A percentile compares a stretch with the other conserved stretches of the same genome.
Evolutionary conservation across 495 filamentous ascomycete genomes (phyloP).

Genomic region (Sporormia fimetaria): DNA sequence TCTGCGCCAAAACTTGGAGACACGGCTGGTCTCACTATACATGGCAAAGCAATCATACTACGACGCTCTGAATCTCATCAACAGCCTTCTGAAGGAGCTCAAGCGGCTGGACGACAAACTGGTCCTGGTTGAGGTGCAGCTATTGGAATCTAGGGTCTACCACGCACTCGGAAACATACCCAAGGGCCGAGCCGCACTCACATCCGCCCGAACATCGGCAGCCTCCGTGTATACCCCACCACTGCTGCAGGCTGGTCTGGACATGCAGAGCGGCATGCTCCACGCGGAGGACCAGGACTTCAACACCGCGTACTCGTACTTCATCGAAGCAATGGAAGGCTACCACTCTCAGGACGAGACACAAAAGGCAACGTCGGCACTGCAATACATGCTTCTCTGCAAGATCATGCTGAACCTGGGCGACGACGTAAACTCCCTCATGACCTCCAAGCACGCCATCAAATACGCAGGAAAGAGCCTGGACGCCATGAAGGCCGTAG

Average conservation of each 20-base stretch:
- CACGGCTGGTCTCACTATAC: constrained; percentile 81
- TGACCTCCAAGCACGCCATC: constrained; percentile 87
- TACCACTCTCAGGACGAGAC: constrained; percentile 87
- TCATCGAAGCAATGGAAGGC: constrained; percentile 95
- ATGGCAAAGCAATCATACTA: constrained; percentile 96
- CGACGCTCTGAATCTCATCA: constrained; percentile 92
- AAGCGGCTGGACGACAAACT: constrained; percentile 98
- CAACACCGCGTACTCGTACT: constrained; percentile 96
- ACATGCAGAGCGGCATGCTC: constrained; percentile 98
- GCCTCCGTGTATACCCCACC: constrained; percentile 96
- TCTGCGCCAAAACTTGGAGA: constrained; percentile 95
- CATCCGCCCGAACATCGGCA: constrained; percentile 83
- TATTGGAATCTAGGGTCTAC: constrained; percentile 92
- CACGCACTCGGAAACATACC: constrained; percentile 93
- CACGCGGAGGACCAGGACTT: constrained; percentile 98
- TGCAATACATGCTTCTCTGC: constrained; percentile 99
- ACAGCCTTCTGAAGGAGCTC: constrained; percentile 83
- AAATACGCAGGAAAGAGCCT: constrained; percentile 90
- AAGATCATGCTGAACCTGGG: constrained; percentile 98
- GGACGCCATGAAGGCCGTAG: constrained; percentile 98
- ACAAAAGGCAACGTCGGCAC: constrained; percentile 70
- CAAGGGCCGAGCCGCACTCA: constrained; percentile 91
- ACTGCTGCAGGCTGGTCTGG: constrained; percentile 84
- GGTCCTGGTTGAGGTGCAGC: constrained; percentile 95
- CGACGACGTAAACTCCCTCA: constrained; percentile 86